Conservation (phyloP, 2,329 filamentous ascomycete genomes). For the Aureobasidium sp. region DNA sequence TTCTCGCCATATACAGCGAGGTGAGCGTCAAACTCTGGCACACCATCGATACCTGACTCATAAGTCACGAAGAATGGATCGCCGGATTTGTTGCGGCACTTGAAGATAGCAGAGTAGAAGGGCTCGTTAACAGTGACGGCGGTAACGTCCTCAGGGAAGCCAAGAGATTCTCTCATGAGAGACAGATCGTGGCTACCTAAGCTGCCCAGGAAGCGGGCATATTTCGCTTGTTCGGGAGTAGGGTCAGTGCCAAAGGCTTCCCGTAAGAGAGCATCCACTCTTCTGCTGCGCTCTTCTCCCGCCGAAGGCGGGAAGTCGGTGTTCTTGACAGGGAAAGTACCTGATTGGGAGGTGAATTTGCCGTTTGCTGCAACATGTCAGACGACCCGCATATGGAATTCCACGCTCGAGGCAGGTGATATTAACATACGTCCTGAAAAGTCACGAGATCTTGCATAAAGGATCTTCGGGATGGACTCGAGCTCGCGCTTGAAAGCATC, state of each 20-base stretch:
- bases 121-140: slow-evolving; percentile 38
- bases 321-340: slow-evolving; percentile 39
- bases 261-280: slow-evolving; percentile 24
- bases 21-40: slow-evolving; percentile 47
- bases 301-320: slow-evolving; percentile 32
- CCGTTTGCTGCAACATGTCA: slow-evolving; percentile 35
- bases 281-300: slow-evolving; percentile 18
- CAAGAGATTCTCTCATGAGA: slow-evolving; percentile 47
- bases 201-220: slow-evolving; percentile 38
- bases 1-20: slow-evolving; percentile 45
- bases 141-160: slow-evolving; percentile 39
- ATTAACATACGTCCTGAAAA: slow-evolving; percentile 38
- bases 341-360: slow-evolving; percentile 41
- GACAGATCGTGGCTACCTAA: slow-evolving; percentile 49
- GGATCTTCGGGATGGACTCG: slow-evolving; percentile 41
- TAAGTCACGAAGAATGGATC: slow-evolving; percentile 45
- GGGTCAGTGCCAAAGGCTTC: slow-evolving; percentile 29
- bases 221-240: slow-evolving; percentile 24
- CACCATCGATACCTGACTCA: slow-evolving; percentile 47
- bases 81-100: slow-evolving; percentile 29
- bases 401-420: not conserved
- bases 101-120: slow-evolving; percentile 37
- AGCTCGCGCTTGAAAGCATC: slow-evolving; percentile 48
- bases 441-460: slow-evolving; percentile 47
- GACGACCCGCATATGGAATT: not conserved